A percentile compares a stretch with the other conserved stretches of the same genome.
These are phyloP conservation scores for Blastobotrys apis DNA, from an alignment of 1,139 yeast genomes.

Conservation along the genomic window DNA sequence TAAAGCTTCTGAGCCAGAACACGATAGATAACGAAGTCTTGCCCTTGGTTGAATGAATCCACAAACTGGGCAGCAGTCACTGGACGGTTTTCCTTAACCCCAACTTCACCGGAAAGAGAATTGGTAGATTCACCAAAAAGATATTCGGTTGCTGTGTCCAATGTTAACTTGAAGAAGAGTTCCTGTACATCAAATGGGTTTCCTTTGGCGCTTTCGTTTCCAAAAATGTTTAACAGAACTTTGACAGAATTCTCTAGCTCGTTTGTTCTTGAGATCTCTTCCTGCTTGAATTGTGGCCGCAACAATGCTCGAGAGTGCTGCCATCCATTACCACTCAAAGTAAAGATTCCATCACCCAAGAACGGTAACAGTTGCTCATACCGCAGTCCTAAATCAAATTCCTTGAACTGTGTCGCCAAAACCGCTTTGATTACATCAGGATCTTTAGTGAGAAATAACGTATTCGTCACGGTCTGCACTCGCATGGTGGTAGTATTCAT, in stretches of 20 bases:
- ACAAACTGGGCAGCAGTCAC: conserved; percentile 39
- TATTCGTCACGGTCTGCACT: conserved; percentile 5
- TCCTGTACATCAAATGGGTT: conserved; percentile 44
- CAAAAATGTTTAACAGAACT: conserved; percentile 21
- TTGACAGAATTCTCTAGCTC: conserved; percentile 44
- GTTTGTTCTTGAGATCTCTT: conserved; percentile 47
- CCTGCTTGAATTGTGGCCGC: conserved; percentile 53
- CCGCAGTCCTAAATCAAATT: conserved; percentile 50
- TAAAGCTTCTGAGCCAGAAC: conserved; percentile 38
- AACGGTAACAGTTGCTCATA: conserved; percentile 41
- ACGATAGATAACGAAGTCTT: conserved; percentile 39
- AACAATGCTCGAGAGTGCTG: conserved; percentile 53
- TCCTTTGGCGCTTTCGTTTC: conserved; percentile 4
- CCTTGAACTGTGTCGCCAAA: conserved; percentile 43
- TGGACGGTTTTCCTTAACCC: conserved; percentile 13
- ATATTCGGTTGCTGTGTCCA: conserved; percentile 57
- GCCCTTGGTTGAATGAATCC: conserved; percentile 44
- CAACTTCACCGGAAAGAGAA: conserved; percentile 28
- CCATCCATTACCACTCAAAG: conserved; percentile 50
- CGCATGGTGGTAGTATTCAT: conserved; percentile 4
- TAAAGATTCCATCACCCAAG: conserved; percentile 54
- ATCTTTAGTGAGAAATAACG: conserved; percentile 2
- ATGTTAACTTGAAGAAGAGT: conserved; percentile 47
- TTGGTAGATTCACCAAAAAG: conserved; percentile 50
- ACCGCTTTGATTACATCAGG: conserved; percentile 41